These are phyloP conservation scores for Fraxinus cuspidata DNA, from an alignment of 257 asterid genomes.

Conservation along the genomic window DNA sequence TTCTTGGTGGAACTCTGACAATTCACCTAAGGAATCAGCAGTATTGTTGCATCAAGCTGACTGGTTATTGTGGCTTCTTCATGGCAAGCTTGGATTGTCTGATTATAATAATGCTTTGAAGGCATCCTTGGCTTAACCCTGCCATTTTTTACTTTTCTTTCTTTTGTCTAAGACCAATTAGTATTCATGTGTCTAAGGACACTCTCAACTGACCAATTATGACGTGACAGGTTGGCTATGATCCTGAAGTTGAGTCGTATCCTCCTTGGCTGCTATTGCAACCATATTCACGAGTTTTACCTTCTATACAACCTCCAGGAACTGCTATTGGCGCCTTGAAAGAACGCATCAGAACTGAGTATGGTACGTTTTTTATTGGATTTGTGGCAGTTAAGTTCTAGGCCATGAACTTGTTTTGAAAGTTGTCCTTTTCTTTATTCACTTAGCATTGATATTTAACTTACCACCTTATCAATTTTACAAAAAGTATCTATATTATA, in stretches of 20 bases:
- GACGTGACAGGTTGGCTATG: conserved; percentile 73
- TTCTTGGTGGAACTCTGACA: conserved; percentile 77
- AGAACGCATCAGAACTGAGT: conserved; percentile 54
- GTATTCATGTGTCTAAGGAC: background rate
- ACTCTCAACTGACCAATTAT: background rate
- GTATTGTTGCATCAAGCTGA: conserved; percentile 88
- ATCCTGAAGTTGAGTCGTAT: conserved; percentile 78
- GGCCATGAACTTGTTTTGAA: background rate
- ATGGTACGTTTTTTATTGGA: conserved; percentile 46
- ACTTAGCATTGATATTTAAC: background rate
- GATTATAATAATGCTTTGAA: conserved; percentile 91
- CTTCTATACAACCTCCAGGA: conserved; percentile 84
- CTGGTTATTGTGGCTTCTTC: conserved; percentile 90
- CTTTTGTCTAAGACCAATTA: background rate
- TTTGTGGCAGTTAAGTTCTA: conserved; percentile 3
- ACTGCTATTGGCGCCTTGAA: conserved; percentile 59
- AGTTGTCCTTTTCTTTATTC: background rate
- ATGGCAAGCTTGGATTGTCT: conserved; percentile 84
- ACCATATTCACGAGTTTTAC: conserved; percentile 66
- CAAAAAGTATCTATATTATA: background rate
- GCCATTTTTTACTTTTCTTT: background rate
- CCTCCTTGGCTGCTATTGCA: conserved; percentile 79
- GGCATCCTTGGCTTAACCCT: conserved; percentile 35
- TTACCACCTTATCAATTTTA: background rate
- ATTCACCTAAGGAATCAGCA: conserved; percentile 50